Base-by-base conservation (phyloP, 1,284 basidiomycete species). In the Pseudozyma sp. region DNA sequence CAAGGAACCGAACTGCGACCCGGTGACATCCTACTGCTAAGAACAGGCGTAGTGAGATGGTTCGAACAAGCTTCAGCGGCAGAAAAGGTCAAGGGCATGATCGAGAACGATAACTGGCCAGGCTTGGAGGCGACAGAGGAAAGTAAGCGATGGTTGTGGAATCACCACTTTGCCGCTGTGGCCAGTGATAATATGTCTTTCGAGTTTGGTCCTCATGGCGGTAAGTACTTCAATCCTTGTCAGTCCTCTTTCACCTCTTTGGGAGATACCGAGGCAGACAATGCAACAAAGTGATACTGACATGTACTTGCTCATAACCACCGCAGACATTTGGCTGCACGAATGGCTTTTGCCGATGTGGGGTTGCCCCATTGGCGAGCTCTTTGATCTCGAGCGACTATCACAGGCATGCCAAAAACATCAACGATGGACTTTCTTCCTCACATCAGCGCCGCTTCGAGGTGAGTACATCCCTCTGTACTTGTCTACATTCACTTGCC, bases 351-450 rank as follows among this genome's bases (percentile, higher is more conserved):
- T 75, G 25, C 71, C 71, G 19, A 70, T 75, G 71, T 70, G 44
- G 25, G 67, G 71, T 31, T 75, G 71, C 19, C 71, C 71, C 21
- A 70, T 75, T 39, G 71, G 69, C 64, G 73, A 76, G 47, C 61
- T 72, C 1, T 72, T 68, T 43, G 73, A 71, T 38, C 66, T 76
- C 36, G 69, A 72, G 53, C 60, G 69, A 9, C 65, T 71, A 10
- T 62, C 69, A 2, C 19, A 53, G 31, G 54, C 65, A 8, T 71
- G 69, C 35, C 51, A 63, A 16, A 65, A 66, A 52, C 64, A 76
- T 39, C 47, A 72, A 25, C 64, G 73, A 11, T 76, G 62, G 61
- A 62, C 69, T 0, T 76, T 76, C 69, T 76, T 76, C 69, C 44
- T 76, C 44, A 69, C 73, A 6, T 72, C 69, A 5, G 72, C 72